A percentile compares a stretch with the other conserved stretches of the same genome.
These are phyloP conservation scores for Eucalyptus erythrocorys DNA, from an alignment of 345 rosid genomes.

Conservation along the genomic window DNA sequence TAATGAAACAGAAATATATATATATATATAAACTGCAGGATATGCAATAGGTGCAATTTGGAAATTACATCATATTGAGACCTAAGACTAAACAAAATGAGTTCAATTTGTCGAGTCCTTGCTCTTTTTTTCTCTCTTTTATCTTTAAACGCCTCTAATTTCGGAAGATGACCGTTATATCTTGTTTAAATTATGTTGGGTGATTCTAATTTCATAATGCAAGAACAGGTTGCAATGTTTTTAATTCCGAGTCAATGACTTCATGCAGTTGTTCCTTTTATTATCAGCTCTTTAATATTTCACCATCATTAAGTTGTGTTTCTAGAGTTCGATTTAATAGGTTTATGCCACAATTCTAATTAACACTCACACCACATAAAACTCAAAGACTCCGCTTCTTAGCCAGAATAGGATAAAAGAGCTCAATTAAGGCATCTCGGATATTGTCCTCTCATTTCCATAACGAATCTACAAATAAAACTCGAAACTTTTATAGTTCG, in stretches of 20 bases:
- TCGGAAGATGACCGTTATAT: neutral
- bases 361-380: neutral
- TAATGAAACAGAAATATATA: neutral
- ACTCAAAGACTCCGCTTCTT: neutral
- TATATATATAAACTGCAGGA: neutral
- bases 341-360: neutral
- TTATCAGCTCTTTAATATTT: neutral
- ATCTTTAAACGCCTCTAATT: neutral
- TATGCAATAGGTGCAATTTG: neutral
- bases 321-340: neutral
- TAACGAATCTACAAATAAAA: neutral
- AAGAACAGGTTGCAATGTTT: neutral
- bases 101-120: neutral
- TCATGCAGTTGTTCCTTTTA: neutral
- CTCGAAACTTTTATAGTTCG: neutral
- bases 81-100: neutral
- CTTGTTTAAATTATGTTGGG: neutral
- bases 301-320: neutral
- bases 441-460: neutral
- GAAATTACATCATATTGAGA: neutral
- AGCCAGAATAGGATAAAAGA: neutral
- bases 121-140: no score
- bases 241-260: neutral
- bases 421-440: neutral
- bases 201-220: neutral